A percentile compares a stretch with the other conserved stretches of the same genome.
Conservation (phyloP, 495 filamentous ascomycete genomes). For the Aspergillus mulundensis region DNA sequence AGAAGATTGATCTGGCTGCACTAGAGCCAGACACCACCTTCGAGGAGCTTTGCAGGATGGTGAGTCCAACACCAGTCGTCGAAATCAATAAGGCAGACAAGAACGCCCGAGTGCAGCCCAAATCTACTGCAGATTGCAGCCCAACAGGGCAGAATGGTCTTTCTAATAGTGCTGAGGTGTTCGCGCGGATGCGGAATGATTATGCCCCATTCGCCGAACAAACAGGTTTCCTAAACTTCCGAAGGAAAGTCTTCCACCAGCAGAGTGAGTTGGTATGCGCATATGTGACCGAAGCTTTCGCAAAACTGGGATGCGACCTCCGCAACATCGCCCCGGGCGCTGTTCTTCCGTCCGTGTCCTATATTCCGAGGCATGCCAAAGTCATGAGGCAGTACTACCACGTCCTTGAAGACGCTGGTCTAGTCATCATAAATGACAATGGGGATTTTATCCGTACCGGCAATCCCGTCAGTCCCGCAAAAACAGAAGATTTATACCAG, state of each 20-base stretch:
- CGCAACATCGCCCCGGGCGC: constrained; percentile 10
- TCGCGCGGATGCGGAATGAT: no score
- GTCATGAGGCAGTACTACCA: background rate
- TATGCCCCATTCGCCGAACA: no score
- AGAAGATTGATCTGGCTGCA: no score
- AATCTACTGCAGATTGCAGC: no score
- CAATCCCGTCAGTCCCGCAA: background rate
- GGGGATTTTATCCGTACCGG: background rate
- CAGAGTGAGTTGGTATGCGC: constrained; percentile 31
- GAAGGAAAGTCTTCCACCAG: constrained; percentile 13
- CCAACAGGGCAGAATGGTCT: no score
- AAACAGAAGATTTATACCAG: background rate
- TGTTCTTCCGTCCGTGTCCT: background rate
- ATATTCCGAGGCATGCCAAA: background rate
- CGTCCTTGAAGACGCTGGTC: background rate
- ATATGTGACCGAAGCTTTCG: constrained; percentile 38
- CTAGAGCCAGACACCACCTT: no score
- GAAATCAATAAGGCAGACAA: no score
- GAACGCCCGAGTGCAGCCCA: no score
- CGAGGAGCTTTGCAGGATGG: no score
- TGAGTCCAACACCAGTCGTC: no score
- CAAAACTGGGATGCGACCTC: constrained; percentile 33
- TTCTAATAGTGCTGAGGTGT: no score
- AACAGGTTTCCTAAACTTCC: constrained; percentile 25
- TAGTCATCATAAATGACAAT: background rate